Evolutionary conservation across 371 early-diverging fungal species (phyloP).

Genomic region (Mortierella sp.): DNA sequence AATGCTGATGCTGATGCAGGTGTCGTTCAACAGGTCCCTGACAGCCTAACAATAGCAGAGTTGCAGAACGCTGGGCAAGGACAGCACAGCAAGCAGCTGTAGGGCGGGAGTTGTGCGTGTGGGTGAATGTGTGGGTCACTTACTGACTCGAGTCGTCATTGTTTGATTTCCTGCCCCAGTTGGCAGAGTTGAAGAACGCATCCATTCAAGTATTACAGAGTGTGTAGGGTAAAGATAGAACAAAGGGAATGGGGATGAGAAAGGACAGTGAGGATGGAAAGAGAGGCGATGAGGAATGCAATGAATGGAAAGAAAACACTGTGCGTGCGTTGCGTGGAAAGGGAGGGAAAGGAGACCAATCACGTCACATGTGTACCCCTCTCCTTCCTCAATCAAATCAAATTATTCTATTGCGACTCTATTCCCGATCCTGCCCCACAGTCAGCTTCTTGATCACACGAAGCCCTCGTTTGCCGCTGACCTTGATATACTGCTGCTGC

Average conservation of each 20-base stretch:
- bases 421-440: slow-evolving; percentile 35
- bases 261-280: too few species aligned
- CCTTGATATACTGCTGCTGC: slow-evolving; percentile 52
- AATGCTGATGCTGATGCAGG: too few species aligned
- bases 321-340: too few species aligned
- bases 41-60: neutral
- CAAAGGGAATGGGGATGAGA: too few species aligned
- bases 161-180: slow-evolving; percentile 41
- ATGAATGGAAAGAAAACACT: too few species aligned
- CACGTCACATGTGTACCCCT: too few species aligned
- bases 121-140: neutral
- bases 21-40: neutral
- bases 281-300: too few species aligned
- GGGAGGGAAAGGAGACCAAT: too few species aligned
- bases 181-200: slow-evolving; percentile 14
- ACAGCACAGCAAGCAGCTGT: too few species aligned
- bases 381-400: too few species aligned
- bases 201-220: slow-evolving; percentile 16
- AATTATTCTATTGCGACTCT: too few species aligned
- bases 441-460: slow-evolving; percentile 50
- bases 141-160: slow-evolving; percentile 37
- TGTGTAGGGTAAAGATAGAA: neutral
- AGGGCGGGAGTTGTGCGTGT: neutral
- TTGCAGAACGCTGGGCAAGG: too few species aligned
- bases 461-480: slow-evolving; percentile 43